These are phyloP conservation scores for Pseudogymnoascus sp. DNA, from an alignment of 2,329 filamentous ascomycete species.

Conservation along the genomic window DNA sequence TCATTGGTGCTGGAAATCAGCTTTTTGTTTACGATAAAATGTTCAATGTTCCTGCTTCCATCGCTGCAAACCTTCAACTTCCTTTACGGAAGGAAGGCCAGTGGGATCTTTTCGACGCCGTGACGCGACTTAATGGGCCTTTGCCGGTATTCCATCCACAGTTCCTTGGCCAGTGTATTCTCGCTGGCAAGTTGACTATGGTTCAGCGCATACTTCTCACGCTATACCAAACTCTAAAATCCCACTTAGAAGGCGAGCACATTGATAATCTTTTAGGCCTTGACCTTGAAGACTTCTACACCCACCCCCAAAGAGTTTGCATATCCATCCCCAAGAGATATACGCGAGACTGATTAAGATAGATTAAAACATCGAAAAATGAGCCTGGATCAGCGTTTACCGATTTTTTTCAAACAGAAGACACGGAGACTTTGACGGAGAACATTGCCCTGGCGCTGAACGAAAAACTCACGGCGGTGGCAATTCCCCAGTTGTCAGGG, in stretches of 20 bases:
- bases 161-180: constrained; percentile 78
- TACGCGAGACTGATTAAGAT: constrained; percentile 16
- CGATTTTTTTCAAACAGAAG: constrained; percentile 43
- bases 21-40: constrained; percentile 76
- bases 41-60: constrained; percentile 44
- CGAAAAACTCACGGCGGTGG: constrained; percentile 67
- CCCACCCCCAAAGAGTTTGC: constrained; percentile 24
- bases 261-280: constrained; percentile 73
- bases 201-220: constrained; percentile 68
- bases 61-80: constrained; percentile 20
- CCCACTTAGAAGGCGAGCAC: constrained; percentile 71
- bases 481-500: constrained; percentile 73
- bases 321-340: not conserved
- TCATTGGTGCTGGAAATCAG: constrained; percentile 87
- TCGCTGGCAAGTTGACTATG: constrained; percentile 66
- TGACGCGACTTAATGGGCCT: constrained; percentile 78
- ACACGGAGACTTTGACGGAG: constrained; percentile 62
- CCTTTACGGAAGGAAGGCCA: constrained; percentile 19
- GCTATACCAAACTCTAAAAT: constrained; percentile 72
- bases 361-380: constrained; percentile 23
- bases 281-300: constrained; percentile 54
- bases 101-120: constrained; percentile 69
- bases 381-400: constrained; percentile 40
- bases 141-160: constrained; percentile 90
- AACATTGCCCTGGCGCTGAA: constrained; percentile 63